Conservation (phyloP, 352 stramenopile species). For the Hyaloperonospora brassicae region DNA sequence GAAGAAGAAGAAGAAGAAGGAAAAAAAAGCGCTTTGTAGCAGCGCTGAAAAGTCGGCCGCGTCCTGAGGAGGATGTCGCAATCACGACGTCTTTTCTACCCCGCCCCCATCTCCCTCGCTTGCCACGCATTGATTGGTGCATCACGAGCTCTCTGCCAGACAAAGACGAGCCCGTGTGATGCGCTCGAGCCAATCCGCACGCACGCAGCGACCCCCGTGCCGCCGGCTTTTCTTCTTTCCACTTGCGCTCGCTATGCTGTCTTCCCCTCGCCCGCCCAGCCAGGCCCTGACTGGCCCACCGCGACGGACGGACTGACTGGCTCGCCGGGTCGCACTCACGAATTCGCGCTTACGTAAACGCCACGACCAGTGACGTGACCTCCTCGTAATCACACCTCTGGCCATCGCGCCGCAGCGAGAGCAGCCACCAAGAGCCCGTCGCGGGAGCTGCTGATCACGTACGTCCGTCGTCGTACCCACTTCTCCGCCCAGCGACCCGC, state of each 20-base stretch:
- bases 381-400: conserved; percentile 30
- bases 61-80: conserved; percentile 13
- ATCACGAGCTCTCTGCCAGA: neutral
- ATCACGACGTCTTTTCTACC: conserved; percentile 8
- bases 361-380: neutral
- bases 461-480: too few relatives aligned
- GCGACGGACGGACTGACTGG: conserved; percentile 6
- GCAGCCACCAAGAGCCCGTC: too few relatives aligned
- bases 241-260: neutral
- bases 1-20: too few relatives aligned
- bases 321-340: conserved; percentile 22
- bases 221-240: too few relatives aligned
- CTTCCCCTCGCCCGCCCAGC: too few relatives aligned
- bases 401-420: conserved; percentile 2
- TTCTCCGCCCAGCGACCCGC: too few relatives aligned
- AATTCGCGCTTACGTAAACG: conserved; percentile 45
- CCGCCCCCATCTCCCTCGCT: neutral
- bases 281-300: too few relatives aligned
- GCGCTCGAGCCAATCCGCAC: conserved; percentile 5
- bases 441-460: too few relatives aligned
- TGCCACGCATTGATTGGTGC: conserved; percentile 3
- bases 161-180: conserved; percentile 6
- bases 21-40: neutral
- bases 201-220: neutral
- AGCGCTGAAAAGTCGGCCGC: neutral